Percentiles rank a stretch among this genome's conserved stretches.
Evolutionary conservation across 1,139 yeast species (phyloP).

Genomic region (Ogataea hybrid): DNA sequence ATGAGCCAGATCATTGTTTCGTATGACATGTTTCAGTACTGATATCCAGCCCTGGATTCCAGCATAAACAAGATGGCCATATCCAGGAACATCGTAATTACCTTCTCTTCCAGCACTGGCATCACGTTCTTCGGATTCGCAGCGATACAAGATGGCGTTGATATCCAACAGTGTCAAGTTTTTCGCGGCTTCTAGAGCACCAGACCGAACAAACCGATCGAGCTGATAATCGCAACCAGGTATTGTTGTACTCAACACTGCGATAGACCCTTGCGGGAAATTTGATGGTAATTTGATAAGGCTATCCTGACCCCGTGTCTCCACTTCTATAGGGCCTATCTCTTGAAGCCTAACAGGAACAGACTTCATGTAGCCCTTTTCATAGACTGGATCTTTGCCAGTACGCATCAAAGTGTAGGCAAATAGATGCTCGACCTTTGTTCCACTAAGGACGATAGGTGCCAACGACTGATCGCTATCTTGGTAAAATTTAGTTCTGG

Average conservation of each 20-base stretch:
- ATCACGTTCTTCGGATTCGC: slow-evolving; percentile 88
- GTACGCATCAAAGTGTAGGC: slow-evolving; percentile 53
- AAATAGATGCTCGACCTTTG: slow-evolving; percentile 58
- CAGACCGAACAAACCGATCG: slow-evolving; percentile 64
- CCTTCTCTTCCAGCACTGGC: slow-evolving; percentile 71
- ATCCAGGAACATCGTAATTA: slow-evolving; percentile 67
- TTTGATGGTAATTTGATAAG: slow-evolving; percentile 52
- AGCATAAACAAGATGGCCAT: slow-evolving; percentile 76
- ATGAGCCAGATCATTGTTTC: slow-evolving; percentile 76
- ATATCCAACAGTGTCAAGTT: slow-evolving; percentile 64
- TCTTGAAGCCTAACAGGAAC: slow-evolving; percentile 63
- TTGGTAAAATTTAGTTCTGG: slow-evolving; percentile 70
- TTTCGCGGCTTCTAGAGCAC: slow-evolving; percentile 71
- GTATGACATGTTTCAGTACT: slow-evolving; percentile 59
- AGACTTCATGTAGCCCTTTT: slow-evolving; percentile 42
- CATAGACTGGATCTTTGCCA: slow-evolving; percentile 46
- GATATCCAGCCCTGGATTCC: slow-evolving; percentile 94
- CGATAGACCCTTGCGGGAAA: slow-evolving; percentile 90
- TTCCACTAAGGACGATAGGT: slow-evolving; percentile 66
- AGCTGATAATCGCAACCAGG: slow-evolving; percentile 56
- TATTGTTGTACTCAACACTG: slow-evolving; percentile 69
- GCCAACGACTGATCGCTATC: slow-evolving; percentile 51
- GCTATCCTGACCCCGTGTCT: slow-evolving; percentile 42
- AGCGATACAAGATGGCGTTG: slow-evolving; percentile 70
- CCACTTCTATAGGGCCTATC: slow-evolving; percentile 50